phyloP scores from a whole-genome alignment of 306 rosid species.

The Begonia loranthoides region DNA sequence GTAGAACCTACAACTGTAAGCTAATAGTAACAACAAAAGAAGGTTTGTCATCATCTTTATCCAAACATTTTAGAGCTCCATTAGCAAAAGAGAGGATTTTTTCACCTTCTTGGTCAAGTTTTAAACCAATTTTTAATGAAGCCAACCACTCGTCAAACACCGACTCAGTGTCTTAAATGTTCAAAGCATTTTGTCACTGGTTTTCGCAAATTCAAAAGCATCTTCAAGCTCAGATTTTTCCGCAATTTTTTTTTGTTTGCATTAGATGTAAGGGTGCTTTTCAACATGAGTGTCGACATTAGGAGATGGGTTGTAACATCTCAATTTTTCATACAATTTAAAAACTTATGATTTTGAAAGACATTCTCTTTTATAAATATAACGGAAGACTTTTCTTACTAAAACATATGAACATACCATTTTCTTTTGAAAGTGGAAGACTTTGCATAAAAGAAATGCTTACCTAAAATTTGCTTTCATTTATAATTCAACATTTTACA shows the following conservation, averaged over 20 bases:
- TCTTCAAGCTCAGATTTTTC: slow-evolving; percentile 62
- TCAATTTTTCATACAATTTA: too few relatives aligned
- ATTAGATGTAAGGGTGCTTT: slow-evolving; percentile 29
- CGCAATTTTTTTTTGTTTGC: slow-evolving; percentile 53
- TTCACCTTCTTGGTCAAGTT: slow-evolving; percentile 76
- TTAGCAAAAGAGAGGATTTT: slow-evolving; percentile 46
- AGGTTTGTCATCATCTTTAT: slow-evolving; percentile 28
- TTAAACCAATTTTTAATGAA: slow-evolving; percentile 67
- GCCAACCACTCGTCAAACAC: slow-evolving; percentile 54
- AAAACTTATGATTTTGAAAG: too few relatives aligned
- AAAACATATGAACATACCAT: too few relatives aligned
- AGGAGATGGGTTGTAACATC: slow-evolving; percentile 43
- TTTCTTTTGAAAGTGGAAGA: too few relatives aligned
- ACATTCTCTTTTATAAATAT: too few relatives aligned
- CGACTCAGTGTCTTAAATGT: slow-evolving; percentile 54
- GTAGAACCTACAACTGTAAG: slow-evolving; percentile 71
- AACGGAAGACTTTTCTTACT: too few relatives aligned
- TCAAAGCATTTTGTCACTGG: slow-evolving; percentile 44
- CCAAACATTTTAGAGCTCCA: slow-evolving; percentile 61
- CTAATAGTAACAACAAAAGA: slow-evolving; percentile 61
- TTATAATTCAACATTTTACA: too few relatives aligned
- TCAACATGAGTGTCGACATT: slow-evolving; percentile 31
- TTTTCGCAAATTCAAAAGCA: slow-evolving; percentile 60
- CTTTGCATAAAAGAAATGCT: too few relatives aligned
- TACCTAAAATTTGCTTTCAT: too few relatives aligned